These are phyloP conservation scores for Ustilago sp. DNA, from an alignment of 1,284 basidiomycete species.

Conservation along the genomic window DNA sequence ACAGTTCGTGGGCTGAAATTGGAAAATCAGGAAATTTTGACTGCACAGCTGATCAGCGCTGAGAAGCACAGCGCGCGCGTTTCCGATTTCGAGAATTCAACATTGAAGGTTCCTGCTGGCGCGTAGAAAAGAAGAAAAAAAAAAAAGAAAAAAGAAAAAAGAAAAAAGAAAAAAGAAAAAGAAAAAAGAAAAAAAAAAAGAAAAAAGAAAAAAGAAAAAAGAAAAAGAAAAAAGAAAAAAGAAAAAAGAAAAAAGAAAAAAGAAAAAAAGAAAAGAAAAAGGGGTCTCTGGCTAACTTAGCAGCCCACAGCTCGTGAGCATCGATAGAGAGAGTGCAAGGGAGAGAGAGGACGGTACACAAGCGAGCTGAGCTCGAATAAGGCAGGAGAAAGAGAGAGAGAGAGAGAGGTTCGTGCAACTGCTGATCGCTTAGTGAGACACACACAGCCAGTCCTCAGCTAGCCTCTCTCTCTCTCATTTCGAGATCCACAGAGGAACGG, in stretches of 20 bases:
- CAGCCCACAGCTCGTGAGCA: neutral
- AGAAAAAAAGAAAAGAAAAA: conserved; percentile 13
- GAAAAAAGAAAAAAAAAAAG: conserved; percentile 9
- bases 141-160: conserved; percentile 11
- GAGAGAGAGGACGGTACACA: neutral
- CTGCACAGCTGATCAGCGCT: neutral
- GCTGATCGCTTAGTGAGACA: conserved; percentile 3
- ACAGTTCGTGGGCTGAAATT: neutral
- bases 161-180: conserved; percentile 4
- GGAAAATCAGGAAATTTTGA: conserved; percentile 1
- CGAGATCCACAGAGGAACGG: neutral
- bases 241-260: conserved; percentile 3
- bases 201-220: conserved; percentile 9
- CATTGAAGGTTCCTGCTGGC: conserved; percentile 1
- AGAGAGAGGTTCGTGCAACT: conserved; percentile 13
- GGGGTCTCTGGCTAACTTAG: conserved; percentile 8
- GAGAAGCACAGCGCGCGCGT: neutral
- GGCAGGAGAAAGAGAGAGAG: neutral
- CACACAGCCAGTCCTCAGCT: neutral
- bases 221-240: conserved; percentile 11
- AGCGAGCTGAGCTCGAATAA: conserved; percentile 13
- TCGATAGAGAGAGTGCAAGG: neutral
- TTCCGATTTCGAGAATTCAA: conserved; percentile 7
- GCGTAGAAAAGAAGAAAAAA: conserved; percentile 10
- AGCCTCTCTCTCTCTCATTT: neutral